Evolutionary conservation across 768 basidiomycete genomes (phyloP).

Genomic region (Crepidotus variabilis): DNA sequence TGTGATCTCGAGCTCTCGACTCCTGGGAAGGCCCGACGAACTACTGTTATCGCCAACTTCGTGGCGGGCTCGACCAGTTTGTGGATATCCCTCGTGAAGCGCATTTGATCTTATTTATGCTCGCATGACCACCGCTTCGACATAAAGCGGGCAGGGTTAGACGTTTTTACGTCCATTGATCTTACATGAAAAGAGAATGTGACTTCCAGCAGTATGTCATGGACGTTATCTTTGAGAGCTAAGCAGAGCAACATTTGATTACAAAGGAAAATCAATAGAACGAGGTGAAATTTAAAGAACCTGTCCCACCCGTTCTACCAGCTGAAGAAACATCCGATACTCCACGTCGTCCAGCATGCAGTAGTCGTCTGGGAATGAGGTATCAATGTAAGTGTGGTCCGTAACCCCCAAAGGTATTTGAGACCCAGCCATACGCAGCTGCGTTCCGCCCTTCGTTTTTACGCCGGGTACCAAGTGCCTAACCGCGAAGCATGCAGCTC

Average conservation of each 20-base stretch:
- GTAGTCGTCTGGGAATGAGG: not conserved
- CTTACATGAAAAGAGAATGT: no score
- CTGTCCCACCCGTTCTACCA: conserved; percentile 29
- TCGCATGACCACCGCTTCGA: no score
- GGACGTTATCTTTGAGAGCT: not conserved
- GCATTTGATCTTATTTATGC: no score
- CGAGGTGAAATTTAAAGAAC: conserved; percentile 5
- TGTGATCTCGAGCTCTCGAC: not conserved
- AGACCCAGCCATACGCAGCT: no score
- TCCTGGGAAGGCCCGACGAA: not conserved
- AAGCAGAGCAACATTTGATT: not conserved
- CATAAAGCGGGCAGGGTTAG: no score
- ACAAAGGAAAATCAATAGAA: not conserved
- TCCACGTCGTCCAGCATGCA: conserved; percentile 28
- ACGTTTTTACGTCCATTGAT: no score
- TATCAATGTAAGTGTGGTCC: not conserved
- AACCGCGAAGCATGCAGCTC: not conserved
- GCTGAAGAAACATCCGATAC: conserved; percentile 35
- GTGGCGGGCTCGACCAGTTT: no score
- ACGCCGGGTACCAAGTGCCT: not conserved
- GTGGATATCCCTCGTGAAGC: no score
- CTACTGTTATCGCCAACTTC: no score
- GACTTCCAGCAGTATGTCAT: no score
- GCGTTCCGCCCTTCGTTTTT: no score
- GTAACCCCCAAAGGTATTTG: no score